Evolutionary conservation across 2,329 filamentous ascomycete species (phyloP).

Genomic region (Parastagonospora avenae): DNA sequence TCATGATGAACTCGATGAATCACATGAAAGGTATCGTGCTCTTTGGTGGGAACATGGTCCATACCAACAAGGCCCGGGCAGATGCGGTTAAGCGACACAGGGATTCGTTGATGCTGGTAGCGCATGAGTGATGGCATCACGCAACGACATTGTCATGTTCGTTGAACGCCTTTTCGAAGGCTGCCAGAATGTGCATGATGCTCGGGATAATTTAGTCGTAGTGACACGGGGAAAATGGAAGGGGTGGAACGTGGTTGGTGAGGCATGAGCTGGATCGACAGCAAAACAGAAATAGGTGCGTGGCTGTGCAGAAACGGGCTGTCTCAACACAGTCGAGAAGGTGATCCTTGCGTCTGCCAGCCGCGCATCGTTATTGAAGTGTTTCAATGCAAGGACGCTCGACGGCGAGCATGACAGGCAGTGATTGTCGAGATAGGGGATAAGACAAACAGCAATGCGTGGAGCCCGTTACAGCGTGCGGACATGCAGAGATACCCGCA

Average conservation of each 20-base stretch:
- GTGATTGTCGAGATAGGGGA: neutral
- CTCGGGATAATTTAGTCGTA: neutral
- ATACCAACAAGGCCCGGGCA: too few species aligned
- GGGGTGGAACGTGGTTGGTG: constrained; percentile 1
- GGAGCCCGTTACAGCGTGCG: constrained; percentile 1
- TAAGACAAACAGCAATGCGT: neutral
- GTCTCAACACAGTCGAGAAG: constrained; percentile 1
- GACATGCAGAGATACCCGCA: neutral
- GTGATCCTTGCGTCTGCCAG: neutral
- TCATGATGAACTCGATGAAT: too few species aligned
- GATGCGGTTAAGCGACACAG: too few species aligned
- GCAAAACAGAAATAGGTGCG: neutral
- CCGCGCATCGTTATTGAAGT: neutral
- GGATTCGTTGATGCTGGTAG: too few species aligned
- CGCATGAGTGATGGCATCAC: too few species aligned
- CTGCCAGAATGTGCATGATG: too few species aligned
- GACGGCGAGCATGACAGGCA: neutral
- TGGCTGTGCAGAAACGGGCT: neutral
- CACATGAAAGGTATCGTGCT: neutral
- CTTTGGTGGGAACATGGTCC: too few species aligned
- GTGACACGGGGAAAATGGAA: neutral
- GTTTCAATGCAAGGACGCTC: neutral
- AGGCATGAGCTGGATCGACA: neutral
- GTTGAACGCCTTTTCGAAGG: neutral
- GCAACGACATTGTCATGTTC: neutral